phyloP scores from a whole-genome alignment of 176 grass and related monocot genomes.

The Oryza brachyantha region DNA sequence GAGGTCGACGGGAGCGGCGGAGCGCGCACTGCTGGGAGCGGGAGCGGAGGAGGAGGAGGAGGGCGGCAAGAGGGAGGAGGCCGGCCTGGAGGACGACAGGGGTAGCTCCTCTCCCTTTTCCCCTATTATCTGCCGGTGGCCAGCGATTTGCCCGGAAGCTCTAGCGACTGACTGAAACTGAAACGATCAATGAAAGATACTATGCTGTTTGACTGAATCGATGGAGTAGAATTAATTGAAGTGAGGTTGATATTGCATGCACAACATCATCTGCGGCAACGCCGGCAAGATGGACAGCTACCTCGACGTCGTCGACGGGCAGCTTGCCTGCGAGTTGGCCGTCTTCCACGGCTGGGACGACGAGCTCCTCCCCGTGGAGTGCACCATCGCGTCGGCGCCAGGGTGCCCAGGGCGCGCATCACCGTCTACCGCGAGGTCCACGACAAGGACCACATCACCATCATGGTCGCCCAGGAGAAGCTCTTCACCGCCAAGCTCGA shows the following conservation, averaged over 20 bases:
- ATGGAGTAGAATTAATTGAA: neutral
- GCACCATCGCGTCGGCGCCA: constrained; percentile 53
- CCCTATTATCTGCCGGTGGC: too few species aligned
- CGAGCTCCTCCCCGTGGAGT: constrained; percentile 80
- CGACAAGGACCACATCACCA: constrained; percentile 84
- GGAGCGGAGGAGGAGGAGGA: too few species aligned
- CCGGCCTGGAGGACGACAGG: too few species aligned
- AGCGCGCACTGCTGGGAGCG: too few species aligned
- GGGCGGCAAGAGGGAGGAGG: too few species aligned
- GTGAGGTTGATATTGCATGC: neutral
- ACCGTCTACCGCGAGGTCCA: constrained; percentile 70
- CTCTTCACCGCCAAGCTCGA: constrained; percentile 86
- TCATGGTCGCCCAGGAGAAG: constrained; percentile 74
- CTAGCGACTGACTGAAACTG: neutral
- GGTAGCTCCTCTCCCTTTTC: too few species aligned
- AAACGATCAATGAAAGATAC: neutral
- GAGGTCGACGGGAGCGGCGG: too few species aligned
- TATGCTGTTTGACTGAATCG: neutral
- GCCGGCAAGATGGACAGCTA: constrained; percentile 62
- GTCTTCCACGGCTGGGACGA: constrained; percentile 84
- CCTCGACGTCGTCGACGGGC: constrained; percentile 48
- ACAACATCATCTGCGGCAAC: constrained; percentile 94
- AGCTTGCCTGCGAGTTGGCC: constrained; percentile 58
- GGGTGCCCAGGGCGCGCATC: constrained; percentile 62
- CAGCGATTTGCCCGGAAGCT: too few species aligned